Evolutionary conservation across 2,329 filamentous ascomycete species (phyloP).

Genomic region (Phialophora expanda): DNA sequence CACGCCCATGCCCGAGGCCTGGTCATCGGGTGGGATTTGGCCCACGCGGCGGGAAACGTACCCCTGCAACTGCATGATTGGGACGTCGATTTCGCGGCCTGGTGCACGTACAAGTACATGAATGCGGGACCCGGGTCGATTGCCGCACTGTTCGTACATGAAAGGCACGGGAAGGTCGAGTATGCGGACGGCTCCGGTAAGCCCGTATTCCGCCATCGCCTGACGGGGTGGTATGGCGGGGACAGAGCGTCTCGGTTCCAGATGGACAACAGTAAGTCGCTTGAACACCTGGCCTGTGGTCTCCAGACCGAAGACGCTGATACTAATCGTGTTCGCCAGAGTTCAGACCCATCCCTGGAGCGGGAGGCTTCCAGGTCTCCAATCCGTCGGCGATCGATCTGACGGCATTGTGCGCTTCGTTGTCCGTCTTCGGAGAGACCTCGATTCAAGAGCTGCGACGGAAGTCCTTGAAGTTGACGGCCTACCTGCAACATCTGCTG

Average conservation of each 20-base stretch:
- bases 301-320: not conserved
- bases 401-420: slow-evolving; percentile 71
- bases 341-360: slow-evolving; percentile 77
- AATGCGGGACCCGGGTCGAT: slow-evolving; percentile 84
- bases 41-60: slow-evolving; percentile 85
- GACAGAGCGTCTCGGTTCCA: slow-evolving; percentile 77
- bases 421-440: slow-evolving; percentile 75
- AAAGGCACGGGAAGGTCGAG: slow-evolving; percentile 67
- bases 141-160: slow-evolving; percentile 79
- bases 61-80: slow-evolving; percentile 80
- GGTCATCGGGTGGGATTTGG: slow-evolving; percentile 83
- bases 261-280: slow-evolving; percentile 70
- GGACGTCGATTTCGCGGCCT: slow-evolving; percentile 88
- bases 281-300: not conserved
- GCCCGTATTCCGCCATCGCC: slow-evolving; percentile 64
- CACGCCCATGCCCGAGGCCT: slow-evolving; percentile 75
- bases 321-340: slow-evolving; percentile 47
- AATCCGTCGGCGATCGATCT: slow-evolving; percentile 82
- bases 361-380: slow-evolving; percentile 78
- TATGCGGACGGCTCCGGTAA: slow-evolving; percentile 33
- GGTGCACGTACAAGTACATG: slow-evolving; percentile 95
- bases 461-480: slow-evolving; percentile 75
- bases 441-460: slow-evolving; percentile 69
- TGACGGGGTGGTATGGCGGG: slow-evolving; percentile 87
- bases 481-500: slow-evolving; percentile 75